Percentiles rank a stretch among this genome's conserved stretches.
phyloP scores from a whole-genome alignment of 2,329 filamentous ascomycete genomes.

The Colletotrichum chrysophilum region DNA sequence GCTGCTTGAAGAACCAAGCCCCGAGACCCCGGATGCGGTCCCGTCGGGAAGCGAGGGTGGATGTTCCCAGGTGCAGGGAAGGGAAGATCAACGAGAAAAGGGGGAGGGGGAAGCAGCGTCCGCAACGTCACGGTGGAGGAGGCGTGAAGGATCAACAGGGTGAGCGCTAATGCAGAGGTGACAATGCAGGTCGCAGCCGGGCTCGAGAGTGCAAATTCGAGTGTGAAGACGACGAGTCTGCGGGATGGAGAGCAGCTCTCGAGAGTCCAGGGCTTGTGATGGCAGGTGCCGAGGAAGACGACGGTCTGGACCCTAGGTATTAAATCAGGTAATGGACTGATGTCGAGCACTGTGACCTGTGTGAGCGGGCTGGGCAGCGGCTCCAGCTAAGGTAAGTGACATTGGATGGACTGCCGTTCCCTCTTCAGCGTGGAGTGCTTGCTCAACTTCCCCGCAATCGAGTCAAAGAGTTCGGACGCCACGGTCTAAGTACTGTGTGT shows the following conservation, averaged over 20 bases:
- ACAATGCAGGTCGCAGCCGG: not conserved
- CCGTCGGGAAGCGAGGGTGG: slow-evolving; percentile 13
- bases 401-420: not conserved
- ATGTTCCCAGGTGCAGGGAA: not conserved
- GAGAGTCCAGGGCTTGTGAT: not conserved
- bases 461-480: not conserved
- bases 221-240: not conserved
- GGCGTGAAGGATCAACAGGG: slow-evolving; percentile 4
- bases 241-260: not conserved
- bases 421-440: not conserved
- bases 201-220: not conserved
- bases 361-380: not conserved
- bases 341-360: not conserved
- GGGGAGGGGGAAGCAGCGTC: not conserved
- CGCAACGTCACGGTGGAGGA: not conserved
- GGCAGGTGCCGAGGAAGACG: not conserved
- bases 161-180: not conserved
- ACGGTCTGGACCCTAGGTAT: not conserved
- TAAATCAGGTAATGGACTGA: not conserved
- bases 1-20: not conserved
- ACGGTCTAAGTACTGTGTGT: not conserved
- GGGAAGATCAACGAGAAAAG: not conserved
- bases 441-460: not conserved
- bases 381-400: not conserved
- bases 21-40: not conserved